Base-by-base conservation (phyloP, 1,284 basidiomycete genomes). In the Heliocybe sulcata region DNA sequence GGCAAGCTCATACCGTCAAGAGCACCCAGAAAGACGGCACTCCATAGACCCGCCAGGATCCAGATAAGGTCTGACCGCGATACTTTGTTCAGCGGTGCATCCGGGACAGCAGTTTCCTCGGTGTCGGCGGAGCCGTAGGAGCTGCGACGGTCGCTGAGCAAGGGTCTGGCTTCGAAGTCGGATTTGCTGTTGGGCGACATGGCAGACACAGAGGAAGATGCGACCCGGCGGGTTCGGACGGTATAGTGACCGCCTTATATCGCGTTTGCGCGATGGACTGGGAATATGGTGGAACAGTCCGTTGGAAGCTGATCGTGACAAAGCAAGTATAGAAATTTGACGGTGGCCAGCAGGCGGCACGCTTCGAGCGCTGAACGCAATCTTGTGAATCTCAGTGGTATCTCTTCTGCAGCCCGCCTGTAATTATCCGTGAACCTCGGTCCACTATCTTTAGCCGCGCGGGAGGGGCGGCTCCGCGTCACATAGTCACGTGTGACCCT, bases 11-110 rank as follows among this genome's bases (percentile, higher is more conserved):
- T 42, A 82, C 90, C 89, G 66, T 94, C 90, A 60, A 94, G 78
- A 51, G 90, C 86, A 60, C 86, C 87, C 45, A 94, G 75, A 65
- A 94, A 85, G 23, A 91, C 85, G 45, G 83, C 85, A 62, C 82
- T 85, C 87, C 87, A 90, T 52, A 91, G 71, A 14, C 83, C 88
- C 35, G 80, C 76, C 52, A 91, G 74, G 53, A 91, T 81, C 86
- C 86, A 90, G 55, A 72, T 69, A 57, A 82, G 75, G 59, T 87
- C 80, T 26, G 62, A 56, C 49, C 67, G 72, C 42, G 83, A 80
- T 56, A 80, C 72, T 58, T 77, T 72, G 67, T 77, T 77, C 54
- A 71, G 50, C 33, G 51, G 33, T n/a, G 12, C 29, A 9, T 31
- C 27, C 6, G 47, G 47, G n/a, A 22, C 12, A 22, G 27, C n/a